These are phyloP conservation scores for Aspergillus hancockii DNA, from an alignment of 495 filamentous ascomycete genomes.

Conservation along the genomic window DNA sequence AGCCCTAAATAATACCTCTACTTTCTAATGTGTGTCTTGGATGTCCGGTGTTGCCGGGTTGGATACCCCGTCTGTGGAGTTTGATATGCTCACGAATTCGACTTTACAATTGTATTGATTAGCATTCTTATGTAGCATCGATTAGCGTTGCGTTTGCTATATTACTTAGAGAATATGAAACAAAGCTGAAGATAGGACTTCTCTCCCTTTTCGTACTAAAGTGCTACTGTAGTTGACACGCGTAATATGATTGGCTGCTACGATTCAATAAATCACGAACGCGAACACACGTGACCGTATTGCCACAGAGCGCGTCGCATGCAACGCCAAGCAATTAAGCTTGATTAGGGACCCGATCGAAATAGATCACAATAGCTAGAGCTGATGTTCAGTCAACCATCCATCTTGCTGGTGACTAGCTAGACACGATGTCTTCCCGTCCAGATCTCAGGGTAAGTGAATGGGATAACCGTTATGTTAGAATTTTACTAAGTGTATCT, in stretches of 20 bases:
- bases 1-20: not conserved
- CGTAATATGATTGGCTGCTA: slow-evolving; percentile 12
- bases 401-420: slow-evolving; percentile 18
- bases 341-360: not conserved
- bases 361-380: slow-evolving; percentile 1
- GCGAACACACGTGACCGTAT: slow-evolving; percentile 43
- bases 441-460: slow-evolving; percentile 80
- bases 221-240: not conserved
- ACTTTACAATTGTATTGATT: slow-evolving; percentile 23
- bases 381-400: slow-evolving; percentile 8
- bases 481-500: slow-evolving; percentile 2
- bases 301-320: slow-evolving; percentile 28
- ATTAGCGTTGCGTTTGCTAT: slow-evolving; percentile 40
- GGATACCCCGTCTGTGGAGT: slow-evolving; percentile 29
- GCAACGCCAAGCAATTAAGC: slow-evolving; percentile 12
- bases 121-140: slow-evolving; percentile 17
- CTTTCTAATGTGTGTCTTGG: slow-evolving; percentile 14
- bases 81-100: slow-evolving; percentile 30
- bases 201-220: not conserved
- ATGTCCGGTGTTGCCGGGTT: slow-evolving; percentile 17
- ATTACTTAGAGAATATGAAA: slow-evolving; percentile 12
- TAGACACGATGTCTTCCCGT: slow-evolving; percentile 76
- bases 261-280: slow-evolving; percentile 36
- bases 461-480: not conserved
- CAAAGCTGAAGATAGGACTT: not conserved